Percentiles rank a stretch among this genome's conserved stretches.
Conservation (phyloP, 164 flowering plant species). For the Pachysandra terminalis region DNA sequence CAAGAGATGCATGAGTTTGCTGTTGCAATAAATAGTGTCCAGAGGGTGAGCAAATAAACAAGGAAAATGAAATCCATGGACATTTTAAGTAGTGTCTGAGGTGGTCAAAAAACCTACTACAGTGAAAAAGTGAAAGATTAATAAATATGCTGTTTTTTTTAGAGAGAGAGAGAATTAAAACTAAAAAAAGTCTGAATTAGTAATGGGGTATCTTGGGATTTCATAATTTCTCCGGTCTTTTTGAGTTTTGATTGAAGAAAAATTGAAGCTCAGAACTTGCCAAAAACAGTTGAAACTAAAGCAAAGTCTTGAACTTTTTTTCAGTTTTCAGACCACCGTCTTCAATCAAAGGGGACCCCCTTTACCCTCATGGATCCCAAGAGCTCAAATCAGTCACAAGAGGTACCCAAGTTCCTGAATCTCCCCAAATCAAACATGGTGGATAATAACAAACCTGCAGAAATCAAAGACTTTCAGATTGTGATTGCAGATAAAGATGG, state of each 20-base stretch:
- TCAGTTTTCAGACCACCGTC: no score
- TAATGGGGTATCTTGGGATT: conserved; percentile 16
- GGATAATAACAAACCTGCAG: conserved; percentile 40
- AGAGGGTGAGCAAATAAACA: conserved; percentile 9
- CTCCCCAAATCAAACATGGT: conserved; percentile 37
- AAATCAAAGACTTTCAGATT: conserved; percentile 61
- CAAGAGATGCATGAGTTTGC: conserved; percentile 31
- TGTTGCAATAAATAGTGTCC: conserved; percentile 32
- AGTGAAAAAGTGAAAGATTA: conserved; percentile 11
- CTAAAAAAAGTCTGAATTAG: conserved; percentile 1
- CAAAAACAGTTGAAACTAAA: conserved; percentile 50
- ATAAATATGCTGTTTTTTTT: no score
- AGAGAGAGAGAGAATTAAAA: neutral
- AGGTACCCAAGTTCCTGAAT: conserved; percentile 44
- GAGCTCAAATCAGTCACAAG: conserved; percentile 38
- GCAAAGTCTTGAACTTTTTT: conserved; percentile 30
- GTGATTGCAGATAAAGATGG: conserved; percentile 54
- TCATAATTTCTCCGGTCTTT: conserved; percentile 15
- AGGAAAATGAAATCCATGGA: conserved; percentile 12
- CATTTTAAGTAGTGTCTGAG: no score
- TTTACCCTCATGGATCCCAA: conserved; percentile 64
- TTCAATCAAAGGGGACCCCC: conserved; percentile 1
- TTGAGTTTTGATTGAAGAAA: conserved; percentile 23
- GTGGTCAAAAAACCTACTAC: neutral
- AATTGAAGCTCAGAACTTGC: conserved; percentile 27